Evolutionary conservation across 2,329 filamentous ascomycete genomes (phyloP), one percentile per base, ranked within the genome.

Genomic region (Aspergillus phoenicis): DNA sequence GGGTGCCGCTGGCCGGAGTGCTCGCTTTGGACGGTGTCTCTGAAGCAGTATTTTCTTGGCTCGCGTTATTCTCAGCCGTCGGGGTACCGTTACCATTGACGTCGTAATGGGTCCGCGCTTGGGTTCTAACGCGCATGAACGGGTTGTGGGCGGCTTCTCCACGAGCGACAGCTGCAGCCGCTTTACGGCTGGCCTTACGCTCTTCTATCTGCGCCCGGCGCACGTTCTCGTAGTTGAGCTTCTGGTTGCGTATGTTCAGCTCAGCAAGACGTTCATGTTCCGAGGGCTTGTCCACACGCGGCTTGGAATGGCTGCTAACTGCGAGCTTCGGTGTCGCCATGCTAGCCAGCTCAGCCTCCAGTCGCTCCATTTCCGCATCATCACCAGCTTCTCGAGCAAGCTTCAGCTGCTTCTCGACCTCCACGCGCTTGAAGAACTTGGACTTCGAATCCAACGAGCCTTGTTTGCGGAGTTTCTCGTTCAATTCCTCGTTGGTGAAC

Each of bases 161-260:
- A 41, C 87, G 84, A 62, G 86, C 86, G 49, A 87, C 77, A 45
- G 85, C 86, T 60, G 82, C 83, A 66, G 87, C 87, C 48, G 82
- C 83, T 74, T 85, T 85, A 65, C 85, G 86, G 68, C 81, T 81
- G 66, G 83, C 84, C 53, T 85, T 85, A 68, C 88, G 85, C 78
- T 99, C 95, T 67, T 89, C 89, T 59, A 97, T 83, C 73, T 97
- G 91, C 0, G 93, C 94, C 75, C 91, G 91, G 62, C 94, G 91
- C n/a, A 98, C 90, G 52, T 91, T 89, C 73, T 97, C 91, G n/a
- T 86, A 85, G 71, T 97, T 97, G 67, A 89, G 85, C 61, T 89
- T 87, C 63, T 94, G 89, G 77, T 97, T 97, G 71, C 90, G 87
- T 28, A 86, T 83, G 77, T 99, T 99, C 66, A 97, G 83, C 70